Base-by-base conservation (phyloP, 164 flowering plant species). In the Kalanchoe fedtschenkoi region DNA sequence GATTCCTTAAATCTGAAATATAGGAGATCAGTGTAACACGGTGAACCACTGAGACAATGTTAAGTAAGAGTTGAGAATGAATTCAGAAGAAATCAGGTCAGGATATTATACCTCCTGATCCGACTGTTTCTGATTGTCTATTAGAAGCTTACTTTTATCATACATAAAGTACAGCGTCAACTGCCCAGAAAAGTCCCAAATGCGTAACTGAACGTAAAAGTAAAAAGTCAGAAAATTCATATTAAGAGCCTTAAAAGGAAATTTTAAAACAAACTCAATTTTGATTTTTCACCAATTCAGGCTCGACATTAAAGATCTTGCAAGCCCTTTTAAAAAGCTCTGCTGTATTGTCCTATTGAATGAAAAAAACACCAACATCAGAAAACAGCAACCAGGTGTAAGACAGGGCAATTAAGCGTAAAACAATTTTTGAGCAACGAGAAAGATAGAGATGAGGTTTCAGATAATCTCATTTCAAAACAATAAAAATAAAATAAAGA, bases 301-400 rank as follows among this genome's bases (percentile, higher is more conserved):
- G 70, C 15, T 93, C 97, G 38, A 81, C 70, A 72, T 71, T 83
- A 70, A 93, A 93, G 66, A 93, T 84, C 74, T 80, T 93, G 85
- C 89, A 87, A 47, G 99, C 96, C 74, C 96, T 83, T 78, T 73
- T 88, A 81, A 80, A 88, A 66, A 79, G 80, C 68, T 90, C 96
- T 33, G 69, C 68, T 64, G 85, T 66, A 76, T 93, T 93, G 55
- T 93, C 99, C 99, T 58, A 41, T 21, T 17, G 17, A 34, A 35
- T 58, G 34, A 58, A 58, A 41, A 24, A 58, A 58, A 34, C 11
- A 2, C 19, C 28, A 13, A 26, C 13, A 32, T 5, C 32, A 30
- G 26, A 51, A 51, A 51, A 4, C 8, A 28, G n/a, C 14, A 44
- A 44, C 9, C 24, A 44, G 26, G 51, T 44, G 5, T 19, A 19